A percentile compares a stretch with the other conserved stretches of the same genome.
Evolutionary conservation across 495 filamentous ascomycete species (phyloP).

Genomic region (Trichoderma orchidacearum): DNA sequence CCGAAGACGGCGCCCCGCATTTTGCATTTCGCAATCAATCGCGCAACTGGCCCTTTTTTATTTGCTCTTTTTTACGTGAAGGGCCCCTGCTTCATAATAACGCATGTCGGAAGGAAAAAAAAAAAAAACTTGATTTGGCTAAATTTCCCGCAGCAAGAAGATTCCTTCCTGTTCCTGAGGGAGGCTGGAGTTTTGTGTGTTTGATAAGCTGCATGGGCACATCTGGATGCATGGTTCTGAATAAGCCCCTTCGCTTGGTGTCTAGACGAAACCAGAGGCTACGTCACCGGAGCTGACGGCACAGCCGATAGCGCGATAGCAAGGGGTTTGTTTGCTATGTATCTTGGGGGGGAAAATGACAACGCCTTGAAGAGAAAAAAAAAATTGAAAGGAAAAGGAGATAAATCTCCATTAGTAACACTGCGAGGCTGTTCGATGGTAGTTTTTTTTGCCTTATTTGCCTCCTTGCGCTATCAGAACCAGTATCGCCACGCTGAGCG

Average conservation of each 20-base stretch:
- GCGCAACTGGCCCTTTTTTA: too few species aligned
- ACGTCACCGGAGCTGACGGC: not conserved
- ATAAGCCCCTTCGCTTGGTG: too few species aligned
- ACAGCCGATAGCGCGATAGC: not conserved
- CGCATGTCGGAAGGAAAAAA: too few species aligned
- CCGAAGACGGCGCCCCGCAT: not conserved
- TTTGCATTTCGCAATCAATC: not conserved
- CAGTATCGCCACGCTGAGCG: not conserved
- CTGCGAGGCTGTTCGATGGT: too few species aligned
- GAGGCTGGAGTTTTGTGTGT: too few species aligned
- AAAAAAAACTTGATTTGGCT: not conserved
- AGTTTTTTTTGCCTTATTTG: not conserved
- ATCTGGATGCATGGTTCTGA: too few species aligned
- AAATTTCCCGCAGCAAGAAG: not conserved
- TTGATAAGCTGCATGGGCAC: not conserved
- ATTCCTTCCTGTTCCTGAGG: not conserved
- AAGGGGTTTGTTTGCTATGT: not conserved
- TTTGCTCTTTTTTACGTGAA: too few species aligned
- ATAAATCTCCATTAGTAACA: not conserved
- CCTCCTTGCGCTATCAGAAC: not conserved
- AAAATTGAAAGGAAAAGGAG: not conserved
- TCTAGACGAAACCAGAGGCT: not conserved
- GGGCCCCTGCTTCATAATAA: too few species aligned
- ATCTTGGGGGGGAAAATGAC: not conserved
- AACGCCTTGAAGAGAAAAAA: not conserved